These are phyloP conservation scores for Osmanthus fragrans DNA, from an alignment of 257 asterid species.

Conservation along the genomic window DNA sequence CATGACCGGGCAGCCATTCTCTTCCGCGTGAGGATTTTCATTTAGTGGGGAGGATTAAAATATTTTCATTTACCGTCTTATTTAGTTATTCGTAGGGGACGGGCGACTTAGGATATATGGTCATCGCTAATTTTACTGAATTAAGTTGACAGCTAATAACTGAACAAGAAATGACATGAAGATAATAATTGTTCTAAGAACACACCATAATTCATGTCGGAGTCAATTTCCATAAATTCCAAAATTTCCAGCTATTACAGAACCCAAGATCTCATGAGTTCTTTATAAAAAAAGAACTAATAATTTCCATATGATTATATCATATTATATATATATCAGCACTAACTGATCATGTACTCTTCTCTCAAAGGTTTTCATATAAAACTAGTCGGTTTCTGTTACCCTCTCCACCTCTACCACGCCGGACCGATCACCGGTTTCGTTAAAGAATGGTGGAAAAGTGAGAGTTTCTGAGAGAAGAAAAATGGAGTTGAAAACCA, in stretches of 20 bases:
- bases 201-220: slow-evolving; percentile 81
- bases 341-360: slow-evolving; percentile 28
- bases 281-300: slow-evolving; percentile 7
- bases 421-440: too few species aligned
- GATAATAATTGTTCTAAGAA: slow-evolving; percentile 20
- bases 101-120: too few species aligned
- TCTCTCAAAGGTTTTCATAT: slow-evolving; percentile 34
- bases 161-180: slow-evolving; percentile 28
- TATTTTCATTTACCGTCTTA: too few species aligned
- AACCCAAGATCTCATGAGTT: slow-evolving; percentile 77
- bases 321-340: slow-evolving; percentile 12
- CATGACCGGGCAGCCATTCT: too few species aligned
- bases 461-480: neutral
- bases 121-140: neutral
- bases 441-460: slow-evolving; percentile 26
- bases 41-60: too few species aligned
- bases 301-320: too few species aligned
- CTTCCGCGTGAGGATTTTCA: too few species aligned
- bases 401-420: slow-evolving; percentile 17
- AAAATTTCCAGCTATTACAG: slow-evolving; percentile 61
- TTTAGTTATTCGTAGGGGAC: too few species aligned
- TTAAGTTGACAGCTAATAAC: slow-evolving; percentile 40
- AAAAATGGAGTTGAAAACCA: slow-evolving; percentile 44
- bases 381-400: slow-evolving; percentile 9
- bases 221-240: slow-evolving; percentile 49